phyloP scores from a whole-genome alignment of 805 yeast genomes.

The Candida awuae region DNA sequence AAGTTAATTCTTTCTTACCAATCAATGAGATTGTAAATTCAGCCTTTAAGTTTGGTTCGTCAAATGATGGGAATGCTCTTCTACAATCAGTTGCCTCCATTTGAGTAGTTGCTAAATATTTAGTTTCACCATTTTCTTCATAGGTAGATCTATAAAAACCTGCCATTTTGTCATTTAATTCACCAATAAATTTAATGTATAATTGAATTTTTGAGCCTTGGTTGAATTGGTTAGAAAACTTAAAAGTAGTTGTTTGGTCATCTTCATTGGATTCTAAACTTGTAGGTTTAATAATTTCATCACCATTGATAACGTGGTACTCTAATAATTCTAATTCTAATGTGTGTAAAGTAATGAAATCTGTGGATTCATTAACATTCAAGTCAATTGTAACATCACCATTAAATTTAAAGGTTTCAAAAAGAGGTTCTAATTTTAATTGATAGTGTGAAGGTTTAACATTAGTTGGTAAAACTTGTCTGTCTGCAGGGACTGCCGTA shows the following conservation, averaged over 20 bases:
- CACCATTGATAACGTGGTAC: constrained; percentile 14
- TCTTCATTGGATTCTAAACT: constrained; percentile 34
- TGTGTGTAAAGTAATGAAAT: constrained; percentile 39
- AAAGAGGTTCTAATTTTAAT: constrained; percentile 37
- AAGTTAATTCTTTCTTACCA: constrained; percentile 31
- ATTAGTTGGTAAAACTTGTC: constrained; percentile 33
- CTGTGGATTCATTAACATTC: constrained; percentile 37
- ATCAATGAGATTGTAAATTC: constrained; percentile 41
- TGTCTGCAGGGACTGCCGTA: constrained; percentile 5
- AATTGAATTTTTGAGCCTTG: constrained; percentile 27
- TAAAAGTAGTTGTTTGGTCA: constrained; percentile 58
- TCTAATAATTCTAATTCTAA: constrained; percentile 24
- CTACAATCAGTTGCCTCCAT: constrained; percentile 57
- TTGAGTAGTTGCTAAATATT: constrained; percentile 47
- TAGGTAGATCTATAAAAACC: constrained; percentile 49
- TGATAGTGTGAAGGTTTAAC: constrained; percentile 76
- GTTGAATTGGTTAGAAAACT: constrained; percentile 34
- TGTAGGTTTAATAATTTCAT: constrained; percentile 17
- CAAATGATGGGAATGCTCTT: constrained; percentile 51
- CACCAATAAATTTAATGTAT: constrained; percentile 35
- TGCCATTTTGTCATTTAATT: constrained; percentile 47
- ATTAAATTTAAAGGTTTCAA: constrained; percentile 36
- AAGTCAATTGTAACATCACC: constrained; percentile 51
- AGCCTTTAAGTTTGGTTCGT: constrained; percentile 52
- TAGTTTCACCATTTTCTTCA: constrained; percentile 35